These are phyloP conservation scores for Xylaria sp. DNA, from an alignment of 2,329 filamentous ascomycete genomes.

Conservation along the genomic window DNA sequence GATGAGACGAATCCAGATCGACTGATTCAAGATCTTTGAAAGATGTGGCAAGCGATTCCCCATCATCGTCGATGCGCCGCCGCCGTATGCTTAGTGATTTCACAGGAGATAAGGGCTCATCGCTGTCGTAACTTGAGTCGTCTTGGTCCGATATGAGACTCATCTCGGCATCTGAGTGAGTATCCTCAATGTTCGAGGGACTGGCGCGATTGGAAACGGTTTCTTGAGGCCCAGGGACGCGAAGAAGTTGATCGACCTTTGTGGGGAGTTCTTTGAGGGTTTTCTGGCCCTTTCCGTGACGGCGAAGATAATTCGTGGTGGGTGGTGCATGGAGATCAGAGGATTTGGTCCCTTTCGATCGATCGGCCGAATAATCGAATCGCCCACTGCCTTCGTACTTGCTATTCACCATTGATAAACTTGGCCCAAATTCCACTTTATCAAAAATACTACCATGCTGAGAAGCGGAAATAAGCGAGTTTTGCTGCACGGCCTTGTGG, in stretches of 20 bases:
- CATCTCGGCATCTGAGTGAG: conserved; percentile 49
- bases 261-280: conserved; percentile 41
- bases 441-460: conserved; percentile 55
- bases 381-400: conserved; percentile 62
- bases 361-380: conserved; percentile 50
- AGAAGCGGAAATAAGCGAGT: conserved; percentile 28
- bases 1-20: conserved; percentile 51
- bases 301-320: conserved; percentile 52
- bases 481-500: conserved; percentile 26
- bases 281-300: conserved; percentile 48
- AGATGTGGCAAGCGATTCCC: conserved; percentile 54
- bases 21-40: conserved; percentile 51
- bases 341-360: conserved; percentile 36
- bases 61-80: conserved; percentile 54
- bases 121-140: conserved; percentile 53
- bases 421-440: conserved; percentile 57
- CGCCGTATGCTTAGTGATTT: conserved; percentile 50
- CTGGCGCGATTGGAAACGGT: conserved; percentile 42
- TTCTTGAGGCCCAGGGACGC: conserved; percentile 41
- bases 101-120: conserved; percentile 52
- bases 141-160: conserved; percentile 60
- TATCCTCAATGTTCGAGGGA: conserved; percentile 44
- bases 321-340: conserved; percentile 42
- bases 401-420: conserved; percentile 56
- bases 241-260: conserved; percentile 42